Percentiles rank a stretch among this genome's conserved stretches.
These are phyloP conservation scores for Monascus purpureus DNA, from an alignment of 495 filamentous ascomycete genomes.

Conservation along the genomic window DNA sequence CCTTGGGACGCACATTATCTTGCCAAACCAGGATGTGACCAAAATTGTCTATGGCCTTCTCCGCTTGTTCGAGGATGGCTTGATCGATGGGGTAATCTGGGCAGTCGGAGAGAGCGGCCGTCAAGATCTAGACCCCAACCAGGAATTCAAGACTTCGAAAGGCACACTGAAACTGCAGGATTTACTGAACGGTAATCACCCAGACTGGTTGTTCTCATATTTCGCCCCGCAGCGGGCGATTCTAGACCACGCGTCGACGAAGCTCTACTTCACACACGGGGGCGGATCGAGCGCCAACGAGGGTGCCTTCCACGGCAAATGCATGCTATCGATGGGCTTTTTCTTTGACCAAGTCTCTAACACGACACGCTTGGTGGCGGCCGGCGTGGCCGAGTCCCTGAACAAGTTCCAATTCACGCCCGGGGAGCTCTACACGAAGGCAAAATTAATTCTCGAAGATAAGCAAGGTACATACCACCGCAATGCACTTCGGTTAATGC, in stretches of 20 bases:
- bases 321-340: constrained; percentile 17
- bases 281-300: constrained; percentile 24
- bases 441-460: constrained; percentile 10
- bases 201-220: constrained; percentile 10
- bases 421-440: constrained; percentile 12
- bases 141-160: not conserved
- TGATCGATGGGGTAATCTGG: constrained; percentile 27
- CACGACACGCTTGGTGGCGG: constrained; percentile 13
- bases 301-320: constrained; percentile 19
- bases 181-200: constrained; percentile 11
- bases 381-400: constrained; percentile 14
- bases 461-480: constrained; percentile 6
- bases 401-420: constrained; percentile 19
- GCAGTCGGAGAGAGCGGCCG: constrained; percentile 9
- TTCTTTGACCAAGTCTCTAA: constrained; percentile 23
- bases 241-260: constrained; percentile 12
- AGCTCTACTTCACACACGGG: constrained; percentile 21
- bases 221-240: constrained; percentile 22
- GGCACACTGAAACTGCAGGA: constrained; percentile 8
- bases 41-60: constrained; percentile 14
- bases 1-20: constrained; percentile 24
- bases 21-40: constrained; percentile 8
- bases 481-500: constrained; percentile 15
- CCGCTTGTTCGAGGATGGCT: constrained; percentile 7
- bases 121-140: constrained; percentile 6